phyloP scores from a whole-genome alignment of 257 asterid species.

The Cordia subcordata region DNA sequence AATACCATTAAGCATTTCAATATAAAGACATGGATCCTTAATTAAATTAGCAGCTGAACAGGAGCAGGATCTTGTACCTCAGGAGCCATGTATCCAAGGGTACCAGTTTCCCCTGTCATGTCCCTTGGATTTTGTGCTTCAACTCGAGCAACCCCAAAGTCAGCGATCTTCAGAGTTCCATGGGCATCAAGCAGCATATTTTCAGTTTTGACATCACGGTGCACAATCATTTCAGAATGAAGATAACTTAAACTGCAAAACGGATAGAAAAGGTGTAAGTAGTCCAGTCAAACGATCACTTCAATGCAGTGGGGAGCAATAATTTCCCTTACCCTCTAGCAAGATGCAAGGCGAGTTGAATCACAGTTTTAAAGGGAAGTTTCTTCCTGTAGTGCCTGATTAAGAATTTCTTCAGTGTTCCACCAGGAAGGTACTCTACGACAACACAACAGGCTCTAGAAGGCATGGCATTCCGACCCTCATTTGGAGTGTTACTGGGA shows the following conservation, averaged over 20 bases:
- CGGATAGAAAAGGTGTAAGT: background rate
- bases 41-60: too few species aligned
- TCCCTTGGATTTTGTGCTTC: constrained; percentile 67
- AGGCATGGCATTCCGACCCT: constrained; percentile 33
- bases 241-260: constrained; percentile 56
- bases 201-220: constrained; percentile 57
- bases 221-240: constrained; percentile 48
- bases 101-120: constrained; percentile 63
- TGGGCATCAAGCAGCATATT: constrained; percentile 41
- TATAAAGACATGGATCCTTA: background rate
- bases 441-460: constrained; percentile 61
- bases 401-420: constrained; percentile 45
- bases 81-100: constrained; percentile 68
- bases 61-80: constrained; percentile 29
- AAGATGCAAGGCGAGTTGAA: constrained; percentile 55
- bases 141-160: constrained; percentile 59
- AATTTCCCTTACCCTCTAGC: constrained; percentile 49
- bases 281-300: background rate
- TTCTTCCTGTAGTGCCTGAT: constrained; percentile 37
- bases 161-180: constrained; percentile 49
- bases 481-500: constrained; percentile 24
- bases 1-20: background rate
- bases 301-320: background rate
- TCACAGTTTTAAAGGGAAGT: constrained; percentile 42
- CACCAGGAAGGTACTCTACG: constrained; percentile 55